Base-by-base conservation (phyloP, 306 rosid species). In the Alnus rubra region DNA sequence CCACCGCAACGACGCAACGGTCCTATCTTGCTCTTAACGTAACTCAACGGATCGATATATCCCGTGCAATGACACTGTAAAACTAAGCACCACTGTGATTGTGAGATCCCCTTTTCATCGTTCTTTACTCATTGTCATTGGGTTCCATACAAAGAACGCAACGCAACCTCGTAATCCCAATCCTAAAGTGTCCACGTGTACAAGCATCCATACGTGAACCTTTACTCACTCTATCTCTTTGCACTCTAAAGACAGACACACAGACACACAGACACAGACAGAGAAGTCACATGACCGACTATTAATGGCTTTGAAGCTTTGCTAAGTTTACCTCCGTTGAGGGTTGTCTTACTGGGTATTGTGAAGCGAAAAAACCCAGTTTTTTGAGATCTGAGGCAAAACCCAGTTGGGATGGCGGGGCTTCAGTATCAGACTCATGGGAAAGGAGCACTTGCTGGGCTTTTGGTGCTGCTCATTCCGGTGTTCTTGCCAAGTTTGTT, bases 401-500 rank as follows among this genome's bases (percentile, higher is more conserved):
- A 75, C 80, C 81, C 83, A 58, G 76, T 60, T 33, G 44, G n/a
- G 56, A 85, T 35, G 55, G 71, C 85, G 90, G 85, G 85, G 87
- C 83, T 80, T 44, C n/a, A 68, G 39, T 59, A 49, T 55, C 86
- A 78, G 70, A 44, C 76, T 64, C 82, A 54, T 37, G 82, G 83
- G 83, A 79, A 68, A 71, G 79, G 80, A 62, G 79, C 89, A 75
- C 49, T 86, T 39, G 82, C 78, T 73, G 94, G 86, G 62, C 73
- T 89, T 62, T 55, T 85, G 56, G 78, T 90, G 51, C 82, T 92
- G 71, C 82, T 90, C 16, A 87, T 85, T 44, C 94, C 96, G 1
- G 44, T 84, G 86, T 83, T 88, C 76, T 83, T 86, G 70, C 92
- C 97, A 49, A 73, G 79, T 60, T 84, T 94, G 75, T 89, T 94